Conservation (phyloP, 495 filamentous ascomycete species). For the Daldinia loculata region DNA sequence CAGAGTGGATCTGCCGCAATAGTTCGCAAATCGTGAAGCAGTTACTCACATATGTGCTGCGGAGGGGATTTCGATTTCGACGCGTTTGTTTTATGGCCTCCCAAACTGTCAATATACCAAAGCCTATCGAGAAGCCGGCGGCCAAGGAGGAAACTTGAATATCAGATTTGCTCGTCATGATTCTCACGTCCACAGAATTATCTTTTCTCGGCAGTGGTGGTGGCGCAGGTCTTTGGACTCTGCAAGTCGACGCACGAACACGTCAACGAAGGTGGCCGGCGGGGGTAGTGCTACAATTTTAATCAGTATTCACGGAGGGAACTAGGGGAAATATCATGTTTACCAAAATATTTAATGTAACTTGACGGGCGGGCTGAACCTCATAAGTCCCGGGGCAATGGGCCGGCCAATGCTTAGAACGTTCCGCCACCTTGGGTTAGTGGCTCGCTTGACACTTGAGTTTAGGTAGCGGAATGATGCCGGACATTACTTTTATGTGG, state of each 20-base stretch:
- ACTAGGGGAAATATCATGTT: background rate
- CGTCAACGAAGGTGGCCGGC: background rate
- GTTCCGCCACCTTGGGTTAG: background rate
- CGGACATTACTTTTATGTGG: background rate
- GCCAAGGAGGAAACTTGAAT: slow-evolving; percentile 49
- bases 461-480: background rate
- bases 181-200: background rate
- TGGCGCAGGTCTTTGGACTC: background rate
- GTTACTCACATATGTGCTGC: slow-evolving; percentile 39
- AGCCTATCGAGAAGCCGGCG: slow-evolving; percentile 54
- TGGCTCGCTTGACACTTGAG: background rate
- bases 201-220: background rate
- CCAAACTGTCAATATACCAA: slow-evolving; percentile 54
- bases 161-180: background rate
- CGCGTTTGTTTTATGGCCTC: slow-evolving; percentile 47
- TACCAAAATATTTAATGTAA: slow-evolving; percentile 1
- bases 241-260: background rate
- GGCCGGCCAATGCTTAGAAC: background rate
- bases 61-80: slow-evolving; percentile 43
- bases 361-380: background rate
- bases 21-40: background rate
- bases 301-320: background rate
- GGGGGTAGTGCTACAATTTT: background rate
- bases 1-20: background rate
- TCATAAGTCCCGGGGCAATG: background rate